phyloP scores from a whole-genome alignment of 306 rosid species.

The Dryas alaskensis region DNA sequence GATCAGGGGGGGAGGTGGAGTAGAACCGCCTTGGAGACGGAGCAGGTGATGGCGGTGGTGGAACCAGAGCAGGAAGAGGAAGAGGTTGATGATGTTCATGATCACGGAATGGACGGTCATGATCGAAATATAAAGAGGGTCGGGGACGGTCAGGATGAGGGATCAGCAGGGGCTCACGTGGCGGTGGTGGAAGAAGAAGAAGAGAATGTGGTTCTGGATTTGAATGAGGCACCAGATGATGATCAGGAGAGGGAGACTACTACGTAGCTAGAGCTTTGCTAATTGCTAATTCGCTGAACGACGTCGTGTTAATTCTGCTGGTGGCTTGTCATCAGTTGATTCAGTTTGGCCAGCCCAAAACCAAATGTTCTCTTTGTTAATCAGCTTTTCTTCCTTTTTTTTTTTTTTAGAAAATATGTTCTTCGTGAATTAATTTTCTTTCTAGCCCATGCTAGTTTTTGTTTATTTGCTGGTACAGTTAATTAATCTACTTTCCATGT shows the following conservation, averaged over 20 bases:
- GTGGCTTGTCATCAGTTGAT: too few species aligned
- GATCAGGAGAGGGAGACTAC: slow-evolving; percentile 27
- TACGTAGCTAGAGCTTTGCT: not conserved
- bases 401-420: not conserved
- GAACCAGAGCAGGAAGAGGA: slow-evolving; percentile 1
- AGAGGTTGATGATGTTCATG: not conserved
- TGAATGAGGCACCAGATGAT: slow-evolving; percentile 52
- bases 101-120: too few species aligned
- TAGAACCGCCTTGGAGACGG: slow-evolving; percentile 7
- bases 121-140: too few species aligned
- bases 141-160: too few species aligned
- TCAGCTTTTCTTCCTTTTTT: not conserved
- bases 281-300: not conserved
- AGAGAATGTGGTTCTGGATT: slow-evolving; percentile 26
- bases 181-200: not conserved
- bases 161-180: not conserved
- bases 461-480: too few species aligned
- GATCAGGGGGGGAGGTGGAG: slow-evolving; percentile 8
- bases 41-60: not conserved
- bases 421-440: not conserved
- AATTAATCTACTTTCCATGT: too few species aligned
- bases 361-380: not conserved
- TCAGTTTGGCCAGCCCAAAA: not conserved
- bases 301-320: not conserved
- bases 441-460: not conserved